Evolutionary conservation across 169 alveolate genomes (phyloP), one percentile per base, ranked within the genome.

Genomic region (Amoebophrya sp.): DNA sequence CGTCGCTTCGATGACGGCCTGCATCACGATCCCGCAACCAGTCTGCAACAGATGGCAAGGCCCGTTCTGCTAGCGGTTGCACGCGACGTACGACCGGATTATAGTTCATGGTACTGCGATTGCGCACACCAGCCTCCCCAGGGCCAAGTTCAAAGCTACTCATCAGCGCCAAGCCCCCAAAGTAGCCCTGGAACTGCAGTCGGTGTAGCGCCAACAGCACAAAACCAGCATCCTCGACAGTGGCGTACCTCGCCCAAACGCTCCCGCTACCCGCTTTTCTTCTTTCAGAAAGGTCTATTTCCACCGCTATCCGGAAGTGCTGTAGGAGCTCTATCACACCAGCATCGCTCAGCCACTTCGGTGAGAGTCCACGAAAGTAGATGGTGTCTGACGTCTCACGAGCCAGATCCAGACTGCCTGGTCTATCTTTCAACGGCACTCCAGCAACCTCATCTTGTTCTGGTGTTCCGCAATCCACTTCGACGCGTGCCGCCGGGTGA

Each of bases 151-250:
- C 83, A 36, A 65, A 65, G 33, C 83, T 65, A 36, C 38, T 26
- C 36, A 65, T 65, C 83, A 65, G 83, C 83, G 39, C 83, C 33
- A 65, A 36, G 83, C 83, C 83, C 83, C n/a, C 38, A 65, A 65
- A 65, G 83, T 65, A 65, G 26, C 83, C 83, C 83, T 65, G 83
- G n/a, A 65, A 65, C 83, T 65, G 83, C 12, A 65, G 26, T 36
- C n/a, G 18, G 83, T 65, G 83, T 6, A 65, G 83, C 33, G 18
- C 38, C 3, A 65, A 26, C 83, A 65, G 83, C 36, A 65, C 83
- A 29, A 0, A 1, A 6, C 83, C 83, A 29, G 83, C 83, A 36
- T 65, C 83, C 83, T 6, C 83, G 36, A 65, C 83, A 6, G 83
- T 12, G 2, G 83, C 83, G n/a, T 65, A 65, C 33, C 33, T 1